Evolutionary conservation across 2,329 filamentous ascomycete species (phyloP).

Genomic region (Didymellaceae sp.): DNA sequence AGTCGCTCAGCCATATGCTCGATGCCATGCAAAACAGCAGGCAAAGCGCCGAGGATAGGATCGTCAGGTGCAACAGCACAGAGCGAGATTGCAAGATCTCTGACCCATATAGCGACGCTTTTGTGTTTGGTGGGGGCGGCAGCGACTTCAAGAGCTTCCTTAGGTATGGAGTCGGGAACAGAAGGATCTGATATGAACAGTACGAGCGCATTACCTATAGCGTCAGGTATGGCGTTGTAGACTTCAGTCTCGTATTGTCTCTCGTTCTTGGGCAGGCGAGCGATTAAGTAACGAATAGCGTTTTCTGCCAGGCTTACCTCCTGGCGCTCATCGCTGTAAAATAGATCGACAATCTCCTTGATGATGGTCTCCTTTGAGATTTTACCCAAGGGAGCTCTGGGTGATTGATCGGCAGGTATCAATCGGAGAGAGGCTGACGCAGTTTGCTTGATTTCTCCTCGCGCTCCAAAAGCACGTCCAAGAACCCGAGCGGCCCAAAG

Average conservation of each 20-base stretch:
- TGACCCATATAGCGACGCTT: slow-evolving; percentile 62
- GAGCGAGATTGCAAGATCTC: slow-evolving; percentile 66
- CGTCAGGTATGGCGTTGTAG: slow-evolving; percentile 36
- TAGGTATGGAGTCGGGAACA: slow-evolving; percentile 3
- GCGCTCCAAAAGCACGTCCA: slow-evolving; percentile 74
- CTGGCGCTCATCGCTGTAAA: slow-evolving; percentile 48
- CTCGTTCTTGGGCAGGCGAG: slow-evolving; percentile 30
- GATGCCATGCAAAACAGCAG: slow-evolving; percentile 69
- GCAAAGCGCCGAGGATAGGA: slow-evolving; percentile 72
- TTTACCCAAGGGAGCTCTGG: slow-evolving; percentile 36
- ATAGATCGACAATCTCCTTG: slow-evolving; percentile 44
- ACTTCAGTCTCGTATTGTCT: slow-evolving; percentile 38
- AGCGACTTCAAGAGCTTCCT: slow-evolving; percentile 25
- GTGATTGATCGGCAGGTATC: slow-evolving; percentile 24
- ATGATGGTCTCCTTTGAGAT: slow-evolving; percentile 46
- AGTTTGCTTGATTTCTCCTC: slow-evolving; percentile 66
- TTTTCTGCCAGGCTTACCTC: slow-evolving; percentile 56
- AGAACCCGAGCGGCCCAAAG: slow-evolving; percentile 86
- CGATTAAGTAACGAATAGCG: slow-evolving; percentile 42
- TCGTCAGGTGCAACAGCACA: slow-evolving; percentile 60
- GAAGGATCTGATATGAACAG: slow-evolving; percentile 26
- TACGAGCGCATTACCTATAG: slow-evolving; percentile 39
- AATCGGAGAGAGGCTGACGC: slow-evolving; percentile 35
- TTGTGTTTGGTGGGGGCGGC: slow-evolving; percentile 27
- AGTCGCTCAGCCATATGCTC: slow-evolving; percentile 73